Evolutionary conservation across 108 stramenopile species (phyloP), one percentile per base, ranked within the genome.

Genomic region (Nitzschia sp.): DNA sequence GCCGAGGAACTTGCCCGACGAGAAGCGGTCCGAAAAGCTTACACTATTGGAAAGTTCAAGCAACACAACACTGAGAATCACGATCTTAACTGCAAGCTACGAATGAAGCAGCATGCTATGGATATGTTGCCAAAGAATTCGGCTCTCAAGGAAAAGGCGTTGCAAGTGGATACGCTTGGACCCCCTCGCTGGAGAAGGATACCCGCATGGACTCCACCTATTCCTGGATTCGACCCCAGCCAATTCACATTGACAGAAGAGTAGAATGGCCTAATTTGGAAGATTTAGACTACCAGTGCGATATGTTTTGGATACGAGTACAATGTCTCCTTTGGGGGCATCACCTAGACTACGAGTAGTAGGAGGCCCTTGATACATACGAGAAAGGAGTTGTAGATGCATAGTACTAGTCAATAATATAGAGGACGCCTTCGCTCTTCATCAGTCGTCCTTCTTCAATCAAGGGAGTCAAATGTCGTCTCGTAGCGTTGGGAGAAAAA

Each of bases 61-160:
- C 71, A 77, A 57, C 90, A 94, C 68, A 94, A 94, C 65, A 80
- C 78, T 46, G 48, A 69, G 15, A 62, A 91, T 55, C 93, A 94
- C 57, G 90, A 91, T 76, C 55, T 94, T 53, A 72, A 85, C 10
- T 87, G 87, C 57, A 91, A 90, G 57, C 57, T 94, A 41, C 74
- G 72, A 12, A 70, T 94, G 82, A 94, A 94, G 70, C 51, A 60
- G 17, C 80, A 88, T 61, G 90, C 93, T 39, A 63, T 91, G 21
- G 60, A 74, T 34, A 90, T 94, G 88, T 55, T 94, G 43, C 93
- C 93, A 14, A 68, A 61, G 61, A 70, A 83, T 62, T 70, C 80
- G 22, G 65, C 63, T 26, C 70, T 87, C 54, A 81, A 79, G 53
- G 68, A 71, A 51, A 78, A 79, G 57, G 93, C 90, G 2, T 57